Conservation (phyloP, 2,329 filamentous ascomycete species). For the Penicillium sclerotiorum region DNA sequence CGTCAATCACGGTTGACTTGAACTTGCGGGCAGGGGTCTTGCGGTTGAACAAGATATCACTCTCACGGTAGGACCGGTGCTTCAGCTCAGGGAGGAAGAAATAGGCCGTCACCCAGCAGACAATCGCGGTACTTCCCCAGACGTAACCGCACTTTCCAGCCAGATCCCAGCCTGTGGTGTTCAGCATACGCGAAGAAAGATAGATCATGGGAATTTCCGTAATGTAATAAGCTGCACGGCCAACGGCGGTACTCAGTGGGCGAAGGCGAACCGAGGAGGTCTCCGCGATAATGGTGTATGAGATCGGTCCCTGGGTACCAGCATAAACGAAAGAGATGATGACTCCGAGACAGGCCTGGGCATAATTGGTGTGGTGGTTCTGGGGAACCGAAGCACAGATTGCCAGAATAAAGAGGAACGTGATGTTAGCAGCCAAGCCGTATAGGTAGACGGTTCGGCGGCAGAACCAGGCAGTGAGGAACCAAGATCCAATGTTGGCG, state of each 20-base stretch:
- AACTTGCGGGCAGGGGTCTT: constrained; percentile 48
- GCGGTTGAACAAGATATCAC: constrained; percentile 50
- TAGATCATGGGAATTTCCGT: constrained; percentile 48
- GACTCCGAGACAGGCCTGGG: constrained; percentile 42
- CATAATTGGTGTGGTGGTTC: constrained; percentile 38
- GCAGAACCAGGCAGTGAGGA: constrained; percentile 41
- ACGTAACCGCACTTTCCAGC: constrained; percentile 53
- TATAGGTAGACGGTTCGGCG: constrained; percentile 46
- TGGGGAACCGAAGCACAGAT: constrained; percentile 40
- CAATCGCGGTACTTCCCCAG: constrained; percentile 48
- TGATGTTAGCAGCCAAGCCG: constrained; percentile 38
- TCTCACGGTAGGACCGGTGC: constrained; percentile 49
- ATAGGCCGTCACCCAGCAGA: constrained; percentile 47
- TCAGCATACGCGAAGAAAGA: constrained; percentile 44
- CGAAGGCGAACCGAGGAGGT: constrained; percentile 43
- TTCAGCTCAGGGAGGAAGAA: constrained; percentile 52
- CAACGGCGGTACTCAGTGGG: constrained; percentile 42
- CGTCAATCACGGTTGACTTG: constrained; percentile 48
- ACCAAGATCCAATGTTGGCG: constrained; percentile 40
- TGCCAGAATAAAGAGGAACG: constrained; percentile 41
- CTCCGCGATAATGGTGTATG: constrained; percentile 44
- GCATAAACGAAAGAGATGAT: constrained; percentile 46
- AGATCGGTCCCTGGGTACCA: constrained; percentile 38
- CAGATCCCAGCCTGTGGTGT: constrained; percentile 44
- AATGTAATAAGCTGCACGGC: constrained; percentile 47